A percentile compares a stretch with the other conserved stretches of the same genome.
These are phyloP conservation scores for Hypoxylon crocopeplum DNA, from an alignment of 495 filamentous ascomycete species.

Conservation along the genomic window DNA sequence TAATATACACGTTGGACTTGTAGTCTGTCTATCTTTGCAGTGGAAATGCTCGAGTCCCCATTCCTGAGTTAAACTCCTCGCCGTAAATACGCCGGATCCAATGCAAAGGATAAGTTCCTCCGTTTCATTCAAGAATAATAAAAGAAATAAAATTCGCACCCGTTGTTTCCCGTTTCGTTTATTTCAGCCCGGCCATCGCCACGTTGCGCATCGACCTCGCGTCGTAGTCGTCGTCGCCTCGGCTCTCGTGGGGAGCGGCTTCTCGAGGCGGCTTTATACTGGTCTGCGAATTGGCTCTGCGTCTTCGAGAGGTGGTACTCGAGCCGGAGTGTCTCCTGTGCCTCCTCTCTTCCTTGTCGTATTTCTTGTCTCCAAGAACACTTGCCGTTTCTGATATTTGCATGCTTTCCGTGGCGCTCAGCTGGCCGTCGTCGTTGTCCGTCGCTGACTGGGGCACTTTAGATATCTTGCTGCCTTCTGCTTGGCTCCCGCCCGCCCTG, in stretches of 20 bases:
- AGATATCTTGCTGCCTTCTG: slow-evolving; percentile 14
- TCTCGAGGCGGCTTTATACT: slow-evolving; percentile 14
- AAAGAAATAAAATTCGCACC: neutral
- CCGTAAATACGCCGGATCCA: slow-evolving; percentile 37
- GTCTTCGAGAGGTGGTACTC: slow-evolving; percentile 16
- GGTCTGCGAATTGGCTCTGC: slow-evolving; percentile 7
- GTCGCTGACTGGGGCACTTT: slow-evolving; percentile 1
- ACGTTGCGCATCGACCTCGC: slow-evolving; percentile 43
- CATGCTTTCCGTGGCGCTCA: slow-evolving; percentile 29
- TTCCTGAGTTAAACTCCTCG: slow-evolving; percentile 34
- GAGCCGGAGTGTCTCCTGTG: slow-evolving; percentile 23
- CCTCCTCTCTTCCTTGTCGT: slow-evolving; percentile 17
- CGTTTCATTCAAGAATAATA: slow-evolving; percentile 19
- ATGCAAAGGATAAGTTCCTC: slow-evolving; percentile 19
- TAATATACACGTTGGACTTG: slow-evolving; percentile 34
- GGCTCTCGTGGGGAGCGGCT: slow-evolving; percentile 1
- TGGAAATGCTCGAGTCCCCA: slow-evolving; percentile 29
- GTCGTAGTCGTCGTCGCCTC: slow-evolving; percentile 33
- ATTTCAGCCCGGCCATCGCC: slow-evolving; percentile 40
- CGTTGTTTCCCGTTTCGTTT: slow-evolving; percentile 2
- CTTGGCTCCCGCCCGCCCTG: slow-evolving; percentile 15
- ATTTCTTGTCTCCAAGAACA: slow-evolving; percentile 2
- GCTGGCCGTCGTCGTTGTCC: slow-evolving; percentile 20
- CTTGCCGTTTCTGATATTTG: slow-evolving; percentile 21
- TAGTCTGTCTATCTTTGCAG: slow-evolving; percentile 30